Evolutionary conservation across 148 eudicot genomes (phyloP), one percentile per base, ranked within the genome.

Genomic region (Persicaria tinctoria): DNA sequence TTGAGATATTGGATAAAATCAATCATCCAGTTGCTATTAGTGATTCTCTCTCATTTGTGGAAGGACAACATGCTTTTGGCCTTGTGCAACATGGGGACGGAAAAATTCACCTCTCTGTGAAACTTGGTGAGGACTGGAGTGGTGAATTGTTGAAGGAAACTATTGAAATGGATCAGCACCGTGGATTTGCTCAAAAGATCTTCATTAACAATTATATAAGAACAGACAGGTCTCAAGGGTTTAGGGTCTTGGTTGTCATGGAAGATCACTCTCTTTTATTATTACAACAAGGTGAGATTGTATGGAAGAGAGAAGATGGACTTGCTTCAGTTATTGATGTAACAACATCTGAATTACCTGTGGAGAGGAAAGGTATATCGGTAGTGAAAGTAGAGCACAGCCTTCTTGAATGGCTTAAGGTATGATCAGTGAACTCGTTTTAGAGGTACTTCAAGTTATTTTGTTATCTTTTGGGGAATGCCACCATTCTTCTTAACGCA

Each of bases 381-480:
- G 99, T 96, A 38, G 97, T 93, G 57, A 92, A 96, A 90, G 99
- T 92, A 45, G 99, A 96, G 84, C 86, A 92, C 77, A 90, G 76
- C 82, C 92, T 96, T 80, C 87, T 90, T 77, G 99, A 96, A 79
- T 96, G 99, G 99, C 88, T 96, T 46, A 83, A 96, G 99, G 99
- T 96, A 89, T 64, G 74, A 62, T 77, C 3, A 75, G 11, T 45
- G 51, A 27, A 46, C 38, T 63, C 48, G 59, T 18, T 48, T 51
- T 53, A 3, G 45, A 55, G 46, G 49, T 41, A 54, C 57, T 51
- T 60, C 44, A 20, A 9, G 44, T 60, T 60, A 18, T 60, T 60
- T 20, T 60, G 5, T 9, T 60, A 5, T 60, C 41, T 27, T 60
- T 9, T 60, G 20, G 68, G 44, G 44, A 23, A 60, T 10, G 44